Base-by-base conservation (phyloP, 768 basidiomycete species). In the Russula lepida region DNA sequence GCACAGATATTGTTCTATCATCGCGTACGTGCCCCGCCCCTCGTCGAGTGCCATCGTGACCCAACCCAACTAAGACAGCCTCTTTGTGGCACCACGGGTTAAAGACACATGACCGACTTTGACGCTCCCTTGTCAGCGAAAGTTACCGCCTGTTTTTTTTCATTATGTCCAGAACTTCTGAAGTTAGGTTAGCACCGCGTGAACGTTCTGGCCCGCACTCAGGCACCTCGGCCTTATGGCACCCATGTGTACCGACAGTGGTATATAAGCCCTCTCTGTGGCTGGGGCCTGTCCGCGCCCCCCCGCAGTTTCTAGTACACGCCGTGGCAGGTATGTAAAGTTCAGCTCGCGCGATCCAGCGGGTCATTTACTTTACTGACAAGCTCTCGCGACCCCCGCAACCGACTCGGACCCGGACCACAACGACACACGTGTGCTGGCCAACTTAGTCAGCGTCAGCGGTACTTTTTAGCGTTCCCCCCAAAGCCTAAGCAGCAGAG, bases 171-270 rank as follows among this genome's bases (percentile, higher is more conserved):
- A 21, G 43, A 44, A 21, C 44, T 47, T 62, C 43, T 62, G 17
- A 19, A 53, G 60, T 57, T 58, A 63, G 62, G 61, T 58, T 62
- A 63, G 62, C 46, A 46, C 61, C 62, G 56, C 62, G 44, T 58
- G 56, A 63, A 58, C 7, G 46, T 32, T 63, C 50, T 63, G 46
- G 56, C 61, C 61, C 56, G 30, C 56, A 63, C 33, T 63, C 62
- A 63, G 62, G 62, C 62, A 28, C 37, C 54, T 53, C 25, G 60
- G 50, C 61, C 56, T 62, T 58, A 58, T 63, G 56, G 56, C 62
- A 63, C 27, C 56, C 51, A 33, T 53, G 61, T 41, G 56, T 17
- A 51, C 43, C 48, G 48, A 50, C 30, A 15, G 3, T 21, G 21
- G 33, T 63, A 58, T 63, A 63, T 58, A 63, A 58, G n/a, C 52